Evolutionary conservation across 805 yeast species (phyloP).

Genomic region (Diddensiella transvaalensis): DNA sequence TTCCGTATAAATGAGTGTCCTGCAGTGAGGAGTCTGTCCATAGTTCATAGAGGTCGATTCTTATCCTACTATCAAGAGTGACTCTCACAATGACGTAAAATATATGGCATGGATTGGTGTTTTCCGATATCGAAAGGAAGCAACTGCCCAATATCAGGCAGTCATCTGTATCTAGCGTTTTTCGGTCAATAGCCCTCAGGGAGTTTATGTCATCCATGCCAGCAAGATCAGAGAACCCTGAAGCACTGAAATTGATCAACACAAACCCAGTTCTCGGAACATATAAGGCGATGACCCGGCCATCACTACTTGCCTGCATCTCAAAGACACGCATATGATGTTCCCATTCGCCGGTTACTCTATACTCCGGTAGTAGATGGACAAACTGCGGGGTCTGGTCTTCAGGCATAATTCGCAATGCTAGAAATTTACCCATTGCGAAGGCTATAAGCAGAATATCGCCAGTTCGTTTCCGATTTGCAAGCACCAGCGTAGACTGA

Average conservation of each 20-base stretch:
- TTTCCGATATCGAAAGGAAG: conserved; percentile 7
- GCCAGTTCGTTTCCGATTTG: neutral
- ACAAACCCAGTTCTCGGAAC: neutral
- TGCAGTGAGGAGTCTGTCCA: conserved; percentile 11
- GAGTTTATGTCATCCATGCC: neutral
- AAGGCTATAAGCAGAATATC: neutral
- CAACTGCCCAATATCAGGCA: conserved; percentile 5
- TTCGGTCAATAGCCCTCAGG: neutral
- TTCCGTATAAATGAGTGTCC: conserved; percentile 6
- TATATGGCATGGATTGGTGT: conserved; percentile 4
- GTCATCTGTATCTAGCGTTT: neutral
- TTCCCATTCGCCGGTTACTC: neutral
- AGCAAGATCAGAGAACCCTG: neutral
- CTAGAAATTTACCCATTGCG: neutral
- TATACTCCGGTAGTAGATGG: neutral
- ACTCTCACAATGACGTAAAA: conserved; percentile 9
- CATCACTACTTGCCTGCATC: neutral
- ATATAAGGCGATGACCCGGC: neutral
- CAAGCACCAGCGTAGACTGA: neutral
- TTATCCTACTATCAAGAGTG: neutral
- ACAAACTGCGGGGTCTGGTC: neutral
- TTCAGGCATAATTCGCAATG: neutral
- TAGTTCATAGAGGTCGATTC: conserved; percentile 17
- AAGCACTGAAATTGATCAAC: neutral
- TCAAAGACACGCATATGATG: neutral